Conservation (phyloP, 75 land plant genomes). For the Sequoia sempervirens region DNA sequence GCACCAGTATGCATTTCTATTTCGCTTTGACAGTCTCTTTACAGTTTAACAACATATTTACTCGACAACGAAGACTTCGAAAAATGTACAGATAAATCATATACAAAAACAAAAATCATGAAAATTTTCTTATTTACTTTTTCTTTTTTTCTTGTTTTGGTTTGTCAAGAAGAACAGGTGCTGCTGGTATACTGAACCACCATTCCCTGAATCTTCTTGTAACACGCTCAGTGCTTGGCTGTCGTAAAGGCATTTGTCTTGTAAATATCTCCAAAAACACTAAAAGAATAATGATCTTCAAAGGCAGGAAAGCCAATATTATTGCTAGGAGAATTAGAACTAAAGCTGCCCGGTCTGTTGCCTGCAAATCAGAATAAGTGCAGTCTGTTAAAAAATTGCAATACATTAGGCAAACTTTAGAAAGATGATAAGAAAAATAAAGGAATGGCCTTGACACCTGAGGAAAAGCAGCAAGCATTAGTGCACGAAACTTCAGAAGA, state of each 20-base stretch:
- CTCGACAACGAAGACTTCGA: neutral
- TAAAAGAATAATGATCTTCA: constrained; percentile 44
- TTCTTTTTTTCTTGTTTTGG: constrained; percentile 57
- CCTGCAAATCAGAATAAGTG: constrained; percentile 38
- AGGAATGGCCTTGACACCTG: constrained; percentile 46
- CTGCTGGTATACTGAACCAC: constrained; percentile 98
- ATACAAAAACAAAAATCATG: neutral
- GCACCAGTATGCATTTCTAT: neutral
- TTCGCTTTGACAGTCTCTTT: neutral
- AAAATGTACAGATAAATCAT: neutral
- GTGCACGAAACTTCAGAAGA: constrained; percentile 76
- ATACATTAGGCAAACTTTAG: neutral
- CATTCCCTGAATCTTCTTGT: constrained; percentile 77
- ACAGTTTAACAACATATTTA: constrained; percentile 2
- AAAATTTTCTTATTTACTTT: constrained; percentile 15
- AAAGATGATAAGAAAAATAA: neutral
- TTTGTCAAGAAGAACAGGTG: constrained; percentile 75
- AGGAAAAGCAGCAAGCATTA: constrained; percentile 70
- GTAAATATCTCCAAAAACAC: constrained; percentile 73
- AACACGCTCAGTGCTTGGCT: constrained; percentile 65
- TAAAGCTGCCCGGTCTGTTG: constrained; percentile 60
- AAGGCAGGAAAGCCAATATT: constrained; percentile 52
- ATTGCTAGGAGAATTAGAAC: constrained; percentile 49
- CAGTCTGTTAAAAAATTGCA: neutral
- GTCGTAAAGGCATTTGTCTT: constrained; percentile 59